Evolutionary conservation across 225 moss, liverwort and hornwort species (phyloP).

Genomic region (Neckera pumila): DNA sequence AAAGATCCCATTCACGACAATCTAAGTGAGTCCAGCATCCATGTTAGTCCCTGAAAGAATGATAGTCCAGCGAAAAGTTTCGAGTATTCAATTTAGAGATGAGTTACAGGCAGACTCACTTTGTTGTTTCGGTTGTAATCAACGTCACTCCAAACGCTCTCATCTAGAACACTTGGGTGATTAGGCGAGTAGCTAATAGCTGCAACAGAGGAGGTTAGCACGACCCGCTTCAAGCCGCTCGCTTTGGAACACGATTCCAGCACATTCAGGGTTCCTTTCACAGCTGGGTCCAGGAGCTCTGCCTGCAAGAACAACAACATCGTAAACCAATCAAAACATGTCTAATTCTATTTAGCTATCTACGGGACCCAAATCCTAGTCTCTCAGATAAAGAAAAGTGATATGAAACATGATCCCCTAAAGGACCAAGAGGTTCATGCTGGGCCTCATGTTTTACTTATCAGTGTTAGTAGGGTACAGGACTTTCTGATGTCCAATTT

Average conservation of each 20-base stretch:
- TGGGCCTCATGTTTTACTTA: not conserved
- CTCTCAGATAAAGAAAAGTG: not conserved
- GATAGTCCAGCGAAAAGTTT: not conserved
- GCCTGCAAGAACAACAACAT: not conserved
- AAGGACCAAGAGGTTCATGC: not conserved
- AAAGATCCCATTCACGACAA: not conserved
- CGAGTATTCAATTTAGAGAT: not conserved
- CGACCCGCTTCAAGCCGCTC: conserved; percentile 17
- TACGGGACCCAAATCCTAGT: not conserved
- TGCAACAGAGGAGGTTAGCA: conserved; percentile 26
- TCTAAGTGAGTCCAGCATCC: not conserved
- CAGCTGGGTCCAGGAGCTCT: conserved; percentile 26
- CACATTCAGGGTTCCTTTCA: conserved; percentile 44
- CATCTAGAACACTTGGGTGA: not conserved
- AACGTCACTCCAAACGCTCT: conserved; percentile 4
- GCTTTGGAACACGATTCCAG: conserved; percentile 13
- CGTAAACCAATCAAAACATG: not conserved
- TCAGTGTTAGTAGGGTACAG: not conserved
- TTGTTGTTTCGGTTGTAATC: not conserved
- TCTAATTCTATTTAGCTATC: not conserved
- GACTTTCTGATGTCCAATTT: not conserved
- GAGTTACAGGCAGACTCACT: not conserved
- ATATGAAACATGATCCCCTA: not conserved
- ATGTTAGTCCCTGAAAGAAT: not conserved
- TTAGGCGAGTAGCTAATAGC: not conserved